These are phyloP conservation scores for Pyrenophora graminea DNA, from an alignment of 2,329 filamentous ascomycete species.

Conservation along the genomic window DNA sequence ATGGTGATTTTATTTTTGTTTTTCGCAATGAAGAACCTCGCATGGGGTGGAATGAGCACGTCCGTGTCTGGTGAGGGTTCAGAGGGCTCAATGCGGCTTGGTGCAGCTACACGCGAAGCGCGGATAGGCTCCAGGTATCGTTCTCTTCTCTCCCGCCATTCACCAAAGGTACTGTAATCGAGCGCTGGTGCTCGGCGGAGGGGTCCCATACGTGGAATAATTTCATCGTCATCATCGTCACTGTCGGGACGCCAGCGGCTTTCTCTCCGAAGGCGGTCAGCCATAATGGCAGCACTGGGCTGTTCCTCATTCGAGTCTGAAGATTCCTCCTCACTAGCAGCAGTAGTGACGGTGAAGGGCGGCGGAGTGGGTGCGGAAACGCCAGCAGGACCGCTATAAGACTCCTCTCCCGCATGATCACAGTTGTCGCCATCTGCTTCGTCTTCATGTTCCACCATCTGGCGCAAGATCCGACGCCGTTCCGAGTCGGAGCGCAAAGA, in stretches of 20 bases:
- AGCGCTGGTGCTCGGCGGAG: constrained; percentile 31
- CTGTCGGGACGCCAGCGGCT: constrained; percentile 43
- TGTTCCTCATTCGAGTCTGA: constrained; percentile 44
- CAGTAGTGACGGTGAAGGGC: constrained; percentile 48
- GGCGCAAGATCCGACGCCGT: constrained; percentile 16
- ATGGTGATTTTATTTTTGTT: constrained; percentile 85
- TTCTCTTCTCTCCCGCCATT: constrained; percentile 34
- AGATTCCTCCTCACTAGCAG: constrained; percentile 40
- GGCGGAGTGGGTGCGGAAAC: constrained; percentile 45
- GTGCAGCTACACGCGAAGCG: constrained; percentile 35
- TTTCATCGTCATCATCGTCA: constrained; percentile 46
- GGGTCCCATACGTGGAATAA: constrained; percentile 25
- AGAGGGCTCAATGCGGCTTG: constrained; percentile 42
- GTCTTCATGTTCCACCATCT: constrained; percentile 26
- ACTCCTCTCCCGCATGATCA: constrained; percentile 33
- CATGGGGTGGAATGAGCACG: constrained; percentile 69
- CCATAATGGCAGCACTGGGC: constrained; percentile 46
- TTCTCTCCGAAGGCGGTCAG: constrained; percentile 47
- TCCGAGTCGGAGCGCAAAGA: constrained; percentile 17
- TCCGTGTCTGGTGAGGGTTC: constrained; percentile 24
- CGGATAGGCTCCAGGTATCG: constrained; percentile 33
- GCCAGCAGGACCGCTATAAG: constrained; percentile 26
- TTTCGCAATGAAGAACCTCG: constrained; percentile 80
- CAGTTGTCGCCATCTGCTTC: constrained; percentile 36
- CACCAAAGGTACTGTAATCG: constrained; percentile 30